Evolutionary conservation across 2,329 filamentous ascomycete species (phyloP).

Genomic region (Tolypocladium cylindrosporum): DNA sequence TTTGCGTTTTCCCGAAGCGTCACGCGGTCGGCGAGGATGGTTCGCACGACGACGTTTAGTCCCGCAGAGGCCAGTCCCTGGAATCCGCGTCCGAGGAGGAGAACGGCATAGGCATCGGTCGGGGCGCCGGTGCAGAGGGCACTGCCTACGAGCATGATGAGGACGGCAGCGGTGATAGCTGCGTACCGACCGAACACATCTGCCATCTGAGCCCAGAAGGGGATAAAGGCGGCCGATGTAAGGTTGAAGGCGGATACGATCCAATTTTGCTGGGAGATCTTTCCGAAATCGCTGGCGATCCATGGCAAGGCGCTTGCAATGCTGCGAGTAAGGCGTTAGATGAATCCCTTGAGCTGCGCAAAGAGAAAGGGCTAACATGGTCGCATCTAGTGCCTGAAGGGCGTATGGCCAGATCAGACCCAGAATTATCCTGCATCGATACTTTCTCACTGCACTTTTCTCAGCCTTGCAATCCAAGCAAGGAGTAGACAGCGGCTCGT

Average conservation of each 20-base stretch:
- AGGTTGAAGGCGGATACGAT: conserved; percentile 61
- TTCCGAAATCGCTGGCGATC: conserved; percentile 54
- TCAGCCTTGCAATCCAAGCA: conserved; percentile 24
- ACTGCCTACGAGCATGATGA: conserved; percentile 49
- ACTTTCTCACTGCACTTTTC: conserved; percentile 20
- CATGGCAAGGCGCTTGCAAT: conserved; percentile 30
- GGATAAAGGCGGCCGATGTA: conserved; percentile 57
- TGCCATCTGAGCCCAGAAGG: conserved; percentile 53
- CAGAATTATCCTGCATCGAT: conserved; percentile 49
- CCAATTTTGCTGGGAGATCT: conserved; percentile 54
- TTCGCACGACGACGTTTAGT: conserved; percentile 48
- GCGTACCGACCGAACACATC: conserved; percentile 56
- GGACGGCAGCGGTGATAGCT: conserved; percentile 45
- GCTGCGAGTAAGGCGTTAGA: conserved; percentile 6
- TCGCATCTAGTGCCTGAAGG: conserved; percentile 53
- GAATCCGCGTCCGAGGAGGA: conserved; percentile 52
- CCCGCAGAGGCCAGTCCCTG: conserved; percentile 55
- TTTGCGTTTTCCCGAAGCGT: conserved; percentile 49
- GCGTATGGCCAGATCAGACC: conserved; percentile 52
- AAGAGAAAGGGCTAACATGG: conserved; percentile 31
- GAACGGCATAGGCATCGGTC: conserved; percentile 41
- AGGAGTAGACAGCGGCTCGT: conserved; percentile 4
- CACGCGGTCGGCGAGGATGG: conserved; percentile 57
- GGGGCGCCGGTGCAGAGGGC: conserved; percentile 51
- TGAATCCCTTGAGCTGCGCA: not conserved